Percentiles rank a stretch among this genome's conserved stretches.
Conservation (phyloP, 1,139 yeast genomes). For the Taphrina sp. region DNA sequence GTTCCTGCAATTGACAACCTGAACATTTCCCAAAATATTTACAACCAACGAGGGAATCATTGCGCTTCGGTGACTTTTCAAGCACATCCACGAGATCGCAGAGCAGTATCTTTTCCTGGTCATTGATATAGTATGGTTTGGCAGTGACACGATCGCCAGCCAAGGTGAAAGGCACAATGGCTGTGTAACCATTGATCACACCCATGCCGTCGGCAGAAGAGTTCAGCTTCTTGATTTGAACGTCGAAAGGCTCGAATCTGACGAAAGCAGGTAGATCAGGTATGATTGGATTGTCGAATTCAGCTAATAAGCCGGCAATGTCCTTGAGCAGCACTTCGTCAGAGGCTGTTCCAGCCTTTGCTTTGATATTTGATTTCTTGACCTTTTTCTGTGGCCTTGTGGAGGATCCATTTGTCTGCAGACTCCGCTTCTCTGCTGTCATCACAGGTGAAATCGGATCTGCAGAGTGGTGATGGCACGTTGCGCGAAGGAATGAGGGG, state of each 20-base stretch:
- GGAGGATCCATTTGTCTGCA: conserved; percentile 3
- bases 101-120: conserved; percentile 45
- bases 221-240: conserved; percentile 57
- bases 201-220: conserved; percentile 51
- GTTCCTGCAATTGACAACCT: conserved; percentile 90
- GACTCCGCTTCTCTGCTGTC: conserved; percentile 12
- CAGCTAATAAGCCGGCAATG: conserved; percentile 59
- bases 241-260: conserved; percentile 54
- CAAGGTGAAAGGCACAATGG: conserved; percentile 76
- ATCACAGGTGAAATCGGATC: neutral
- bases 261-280: conserved; percentile 7
- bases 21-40: conserved; percentile 76
- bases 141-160: conserved; percentile 79
- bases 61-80: conserved; percentile 51
- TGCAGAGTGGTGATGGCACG: too few relatives aligned
- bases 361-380: conserved; percentile 47
- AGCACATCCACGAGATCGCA: conserved; percentile 64
- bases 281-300: conserved; percentile 51
- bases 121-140: conserved; percentile 52
- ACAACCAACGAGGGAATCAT: conserved; percentile 62
- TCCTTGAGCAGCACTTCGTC: conserved; percentile 76
- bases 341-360: conserved; percentile 46
- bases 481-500: too few relatives aligned
- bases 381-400: conserved; percentile 7
- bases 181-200: conserved; percentile 44